Base-by-base conservation (phyloP, 2,329 filamentous ascomycete species). In the Eutypa lata region DNA sequence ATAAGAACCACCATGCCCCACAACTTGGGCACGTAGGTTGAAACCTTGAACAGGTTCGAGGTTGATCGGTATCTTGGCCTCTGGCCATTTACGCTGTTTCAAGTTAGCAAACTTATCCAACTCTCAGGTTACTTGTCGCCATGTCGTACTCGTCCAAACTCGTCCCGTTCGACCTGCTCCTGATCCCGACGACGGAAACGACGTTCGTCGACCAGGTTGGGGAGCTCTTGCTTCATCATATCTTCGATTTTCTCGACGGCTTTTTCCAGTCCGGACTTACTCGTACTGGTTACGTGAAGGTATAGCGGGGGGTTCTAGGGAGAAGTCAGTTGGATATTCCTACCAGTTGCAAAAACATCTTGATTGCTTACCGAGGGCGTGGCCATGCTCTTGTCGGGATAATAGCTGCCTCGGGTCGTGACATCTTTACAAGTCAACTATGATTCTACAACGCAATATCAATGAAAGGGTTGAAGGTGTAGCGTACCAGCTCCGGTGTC, bases 401-500 rank as follows among this genome's bases (percentile, higher is more conserved):
- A 95, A 70, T 97, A 99, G 69, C 87, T 93, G 75, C 94, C 94
- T 70, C 93, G 88, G 54, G 93, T 97, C 47, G 94, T 99, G 80
- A 99, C 91, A 92, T 99, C 94, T 97, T 91, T 74, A 75, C 73
- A 71, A 72, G 78, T 84, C 77, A 84, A 83, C 70, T 73, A 82
- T 73, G 68, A 72, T 73, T 76, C 77, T 76, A 70, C 76, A 72
- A 74, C 64, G 70, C 62, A 71, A 65, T 72, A 67, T 67, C 60
- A 71, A 72, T 65, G 73, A 73, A 70, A 66, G 70, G 73, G 73
- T 70, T 72, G 74, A 71, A 76, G 74, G 76, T 77, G 72, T 76
- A 79, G 84, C 92, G 87, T 99, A 99, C 94, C 94, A 82, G 94
- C 93, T 83, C 94, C 94, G 87, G 93, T 97, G 69, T 97, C 91